These are phyloP conservation scores for Dothideomycetes sp. DNA, from an alignment of 2,329 filamentous ascomycete species.

Conservation along the genomic window DNA sequence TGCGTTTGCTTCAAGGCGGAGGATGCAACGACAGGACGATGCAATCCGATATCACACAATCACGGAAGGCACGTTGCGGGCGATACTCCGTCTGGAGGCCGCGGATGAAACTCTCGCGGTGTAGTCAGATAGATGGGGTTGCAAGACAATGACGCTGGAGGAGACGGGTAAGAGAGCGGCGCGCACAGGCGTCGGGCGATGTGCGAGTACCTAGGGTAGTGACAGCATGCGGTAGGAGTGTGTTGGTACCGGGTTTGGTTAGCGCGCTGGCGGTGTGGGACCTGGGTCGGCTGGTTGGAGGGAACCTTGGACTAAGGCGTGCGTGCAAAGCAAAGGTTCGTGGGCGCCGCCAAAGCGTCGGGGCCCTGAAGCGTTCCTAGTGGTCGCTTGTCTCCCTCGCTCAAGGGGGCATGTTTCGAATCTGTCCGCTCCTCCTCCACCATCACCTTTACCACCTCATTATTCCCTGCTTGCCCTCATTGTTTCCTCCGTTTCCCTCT, in stretches of 20 bases:
- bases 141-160: neutral
- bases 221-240: neutral
- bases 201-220: neutral
- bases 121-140: too few relatives aligned
- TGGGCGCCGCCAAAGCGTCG: neutral
- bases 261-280: neutral
- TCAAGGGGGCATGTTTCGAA: neutral
- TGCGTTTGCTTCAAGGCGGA: too few relatives aligned
- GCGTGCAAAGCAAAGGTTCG: neutral
- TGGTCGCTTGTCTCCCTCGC: neutral
- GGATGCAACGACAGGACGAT: too few relatives aligned
- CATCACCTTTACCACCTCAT: slow-evolving; percentile 4
- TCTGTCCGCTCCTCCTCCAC: slow-evolving; percentile 3
- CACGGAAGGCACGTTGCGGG: too few relatives aligned
- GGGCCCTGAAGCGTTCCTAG: neutral
- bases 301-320: neutral
- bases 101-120: too few relatives aligned
- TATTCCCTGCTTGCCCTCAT: slow-evolving; percentile 1
- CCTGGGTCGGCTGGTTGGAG: neutral
- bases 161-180: neutral
- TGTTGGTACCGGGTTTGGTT: neutral
- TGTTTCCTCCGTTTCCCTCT: slow-evolving; percentile 5
- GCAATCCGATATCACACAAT: too few relatives aligned
- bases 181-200: neutral
- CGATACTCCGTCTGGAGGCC: too few relatives aligned